Base-by-base conservation (phyloP, 495 filamentous ascomycete species). In the Penicillium manginii region DNA sequence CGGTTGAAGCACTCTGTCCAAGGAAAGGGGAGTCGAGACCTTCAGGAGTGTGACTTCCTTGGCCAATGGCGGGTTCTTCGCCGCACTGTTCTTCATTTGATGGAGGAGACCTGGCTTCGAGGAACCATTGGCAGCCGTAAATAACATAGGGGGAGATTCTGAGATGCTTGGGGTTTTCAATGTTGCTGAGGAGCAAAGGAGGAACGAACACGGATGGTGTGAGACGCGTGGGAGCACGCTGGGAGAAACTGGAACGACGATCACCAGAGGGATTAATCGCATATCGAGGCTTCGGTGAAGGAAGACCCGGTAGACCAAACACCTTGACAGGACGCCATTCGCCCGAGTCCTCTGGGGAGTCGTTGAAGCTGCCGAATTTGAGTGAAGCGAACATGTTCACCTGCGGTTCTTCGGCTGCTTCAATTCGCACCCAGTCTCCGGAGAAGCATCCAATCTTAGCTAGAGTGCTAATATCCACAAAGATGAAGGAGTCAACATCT, bases 371-470 rank as follows among this genome's bases (percentile, higher is more conserved):
- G 37, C 73, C 69, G 35, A 72, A 60, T 51, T 72, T 75, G 73
- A 86, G 70, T 77, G 77, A 68, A 74, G 83, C 80, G 59, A 83
- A 73, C 59, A 78, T 75, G 65, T 81, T 80, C 4, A 78, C 39
- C 12, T 84, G 82, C 14, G 88, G 86, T 62, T 91, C 90, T 39
- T 86, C 77, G 14, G 88, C 81, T 1, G 83, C 76, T 74, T 94
- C 91, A 18, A 98, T 77, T 3, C 87, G 84, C n/a, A 97, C 91
- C 94, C 94, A 98, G 66, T 98, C 94, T 14, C 94, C 94, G 1
- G 93, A 97, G 71, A 98, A 98, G 68, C 92, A 97, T 26, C 92
- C 91, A 40, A 98, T 84, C 57, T 90, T 89, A n/a, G 89, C 85
- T 11, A 98, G 75, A 17, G 91, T 87, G 57, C 83, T 88, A 29